Base-by-base conservation (phyloP, 306 rosid genomes). In the Luffa aegyptiaca region DNA sequence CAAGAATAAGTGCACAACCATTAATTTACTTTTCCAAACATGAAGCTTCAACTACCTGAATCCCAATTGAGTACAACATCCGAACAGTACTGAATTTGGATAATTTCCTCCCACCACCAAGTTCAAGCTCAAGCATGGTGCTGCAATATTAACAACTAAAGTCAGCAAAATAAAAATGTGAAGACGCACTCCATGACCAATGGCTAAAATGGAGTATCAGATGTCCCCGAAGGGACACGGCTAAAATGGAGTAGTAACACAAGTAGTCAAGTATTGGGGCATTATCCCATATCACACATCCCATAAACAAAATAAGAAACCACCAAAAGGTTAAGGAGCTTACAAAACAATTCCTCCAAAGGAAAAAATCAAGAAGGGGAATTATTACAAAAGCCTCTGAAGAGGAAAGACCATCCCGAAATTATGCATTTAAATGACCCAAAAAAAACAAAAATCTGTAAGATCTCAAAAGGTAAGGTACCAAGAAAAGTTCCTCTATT, bases 51-150 rank as follows among this genome's bases (percentile, higher is more conserved):
- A 76, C 80, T 84, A 93, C 99, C 97, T 90, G 99, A 82, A 93
- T 81, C 85, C 99, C 99, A 73, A 95, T 85, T 68, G 94, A 51
- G 83, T 93, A 95, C 92, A 95, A 70, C 93, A 92, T 88, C 77
- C 97, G 92, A 55, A 93, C 90, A 16, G 89, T 77, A 80, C 99
- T 95, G 82, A 91, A 93, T 82, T 84, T 91, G 35, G 99, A 95
- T 87, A 95, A 18, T 81, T 89, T 93, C 89, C 99, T 93, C 84
- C 97, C 97, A 26, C 97, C 97, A 41, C 99, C 99, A 79, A 95
- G 91, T 89, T 91, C 97, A 86, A 95, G 57, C 91, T 89, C 97
- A 86, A 95, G 93, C 80, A 92, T 81, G 75, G 94, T 84, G 88
- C 98, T 95, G 86, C 81, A 83, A 37, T 81, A 81, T 74, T 75